phyloP scores from a whole-genome alignment of 2,329 filamentous ascomycete genomes.

The Diaporthe vaccinii region DNA sequence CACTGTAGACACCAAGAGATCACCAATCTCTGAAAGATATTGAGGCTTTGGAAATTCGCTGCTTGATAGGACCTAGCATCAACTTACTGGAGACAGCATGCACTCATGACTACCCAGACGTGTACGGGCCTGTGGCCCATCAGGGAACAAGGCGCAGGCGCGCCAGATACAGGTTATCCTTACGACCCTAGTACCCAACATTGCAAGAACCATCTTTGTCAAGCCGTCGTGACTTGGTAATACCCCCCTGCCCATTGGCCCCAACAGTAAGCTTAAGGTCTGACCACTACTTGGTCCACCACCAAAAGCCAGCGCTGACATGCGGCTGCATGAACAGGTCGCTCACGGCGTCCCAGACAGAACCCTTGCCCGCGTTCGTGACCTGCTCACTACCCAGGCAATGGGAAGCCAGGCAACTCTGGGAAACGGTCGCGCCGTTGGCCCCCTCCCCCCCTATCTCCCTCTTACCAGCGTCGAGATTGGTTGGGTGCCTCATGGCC shows the following conservation, averaged over 20 bases:
- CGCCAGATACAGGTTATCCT: neutral
- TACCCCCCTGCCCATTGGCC: too few species aligned
- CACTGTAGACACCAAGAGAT: neutral
- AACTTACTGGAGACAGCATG: neutral
- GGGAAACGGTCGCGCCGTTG: neutral
- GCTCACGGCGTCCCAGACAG: neutral
- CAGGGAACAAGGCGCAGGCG: neutral
- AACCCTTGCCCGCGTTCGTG: neutral
- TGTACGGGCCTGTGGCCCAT: neutral
- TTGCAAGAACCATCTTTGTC: neutral
- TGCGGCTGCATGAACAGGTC: constrained; percentile 25
- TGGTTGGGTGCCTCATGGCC: constrained; percentile 3
- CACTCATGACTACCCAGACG: neutral
- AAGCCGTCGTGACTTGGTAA: neutral
- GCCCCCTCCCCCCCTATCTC: neutral
- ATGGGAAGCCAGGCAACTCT: constrained; percentile 11
- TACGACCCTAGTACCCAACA: too few species aligned
- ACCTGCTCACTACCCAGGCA: neutral
- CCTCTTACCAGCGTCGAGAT: neutral
- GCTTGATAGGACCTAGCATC: neutral
- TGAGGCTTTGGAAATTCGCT: neutral
- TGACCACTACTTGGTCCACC: neutral
- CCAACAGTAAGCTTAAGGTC: neutral
- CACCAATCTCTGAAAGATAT: neutral
- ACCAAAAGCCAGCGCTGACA: neutral